Evolutionary conservation across 495 filamentous ascomycete genomes (phyloP), one percentile per base, ranked within the genome.

Genomic region (Alectoria sarmentosa): DNA sequence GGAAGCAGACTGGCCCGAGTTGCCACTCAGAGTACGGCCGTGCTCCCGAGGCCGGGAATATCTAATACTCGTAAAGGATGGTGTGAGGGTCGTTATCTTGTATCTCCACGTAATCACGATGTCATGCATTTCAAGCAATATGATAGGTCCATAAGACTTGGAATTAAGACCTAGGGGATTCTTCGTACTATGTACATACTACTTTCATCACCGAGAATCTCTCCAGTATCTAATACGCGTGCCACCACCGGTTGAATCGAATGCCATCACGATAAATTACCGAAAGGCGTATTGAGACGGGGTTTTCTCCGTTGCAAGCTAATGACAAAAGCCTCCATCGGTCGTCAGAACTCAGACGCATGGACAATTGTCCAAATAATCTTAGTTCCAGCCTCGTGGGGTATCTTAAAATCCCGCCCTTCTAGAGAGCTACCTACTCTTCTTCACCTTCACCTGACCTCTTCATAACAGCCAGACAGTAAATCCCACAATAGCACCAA

Each of bases 401-500:
- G 28, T 13, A 26, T 14, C 8, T n/a, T 23, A 19, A 6, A n/a
- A 23, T 7, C 1, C 4, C 3, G 11, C 32, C 44, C n/a, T 36
- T 55, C n/a, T n/a, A n/a, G n/a, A n/a, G n/a, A n/a, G n/a, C n/a
- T n/a, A n/a, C n/a, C n/a, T n/a, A n/a, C n/a, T n/a, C n/a, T n/a
- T n/a, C n/a, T n/a, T n/a, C n/a, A n/a, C n/a, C n/a, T 46, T 30
- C 26, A 6, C 37, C 13, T 26, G 9, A n/a, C 15, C 32, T 39
- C 19, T 41, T 69, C 69, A 79, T 48, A 79, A 32, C 14, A 67
- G 56, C 72, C 73, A 84, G 13, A 85, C 80, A 15, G 79, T 77
- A 54, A 71, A 74, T 60, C 69, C 75, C 26, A 86, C 83, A 10
- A 84, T 63, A 39, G 79, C 83, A 36, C 81, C 80, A 58, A 85